Conservation (phyloP, 2,329 filamentous ascomycete species). For the Paraconiothyrium brasiliense region DNA sequence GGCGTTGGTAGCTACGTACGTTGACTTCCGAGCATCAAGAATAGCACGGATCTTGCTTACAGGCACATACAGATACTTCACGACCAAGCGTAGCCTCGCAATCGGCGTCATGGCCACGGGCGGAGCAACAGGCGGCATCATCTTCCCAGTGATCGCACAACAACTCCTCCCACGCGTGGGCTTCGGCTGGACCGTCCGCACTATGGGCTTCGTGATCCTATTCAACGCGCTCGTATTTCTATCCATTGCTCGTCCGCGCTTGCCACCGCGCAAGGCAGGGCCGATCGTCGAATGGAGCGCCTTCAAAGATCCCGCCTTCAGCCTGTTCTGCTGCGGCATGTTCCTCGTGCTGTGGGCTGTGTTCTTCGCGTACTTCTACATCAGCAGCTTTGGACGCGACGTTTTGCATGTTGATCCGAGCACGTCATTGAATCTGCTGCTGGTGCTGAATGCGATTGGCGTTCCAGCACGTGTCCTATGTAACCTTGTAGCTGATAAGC, state of each 20-base stretch:
- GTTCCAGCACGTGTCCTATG: slow-evolving; percentile 61
- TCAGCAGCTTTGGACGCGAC: slow-evolving; percentile 54
- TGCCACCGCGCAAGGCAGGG: slow-evolving; percentile 50
- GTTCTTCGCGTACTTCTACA: slow-evolving; percentile 54
- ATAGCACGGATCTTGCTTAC: neutral
- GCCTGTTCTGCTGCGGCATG: slow-evolving; percentile 38
- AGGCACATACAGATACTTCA: slow-evolving; percentile 58
- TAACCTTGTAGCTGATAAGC: slow-evolving; percentile 54
- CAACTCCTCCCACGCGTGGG: slow-evolving; percentile 33
- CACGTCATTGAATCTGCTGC: slow-evolving; percentile 52
- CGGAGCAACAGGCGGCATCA: slow-evolving; percentile 52
- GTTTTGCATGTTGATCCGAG: slow-evolving; percentile 26
- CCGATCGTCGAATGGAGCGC: slow-evolving; percentile 49
- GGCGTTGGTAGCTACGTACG: slow-evolving; percentile 45
- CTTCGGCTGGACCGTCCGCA: slow-evolving; percentile 15
- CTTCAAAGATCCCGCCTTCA: slow-evolving; percentile 48
- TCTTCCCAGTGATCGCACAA: slow-evolving; percentile 62
- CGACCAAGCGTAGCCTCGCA: slow-evolving; percentile 60
- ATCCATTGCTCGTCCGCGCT: slow-evolving; percentile 8
- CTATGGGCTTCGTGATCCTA: slow-evolving; percentile 45
- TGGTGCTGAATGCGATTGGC: slow-evolving; percentile 58
- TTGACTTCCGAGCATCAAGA: neutral
- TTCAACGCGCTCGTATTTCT: slow-evolving; percentile 26
- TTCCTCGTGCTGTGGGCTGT: slow-evolving; percentile 42
- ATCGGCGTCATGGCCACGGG: slow-evolving; percentile 66